These are phyloP conservation scores for Prunus persica DNA, from an alignment of 306 rosid genomes.

Conservation along the genomic window Prunus_persica_NCBIv2 NC_034014.1:16810001-16810500, in stretches of 20 bases:
- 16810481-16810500: constrained; percentile 88
- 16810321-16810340: background rate
- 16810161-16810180: background rate
- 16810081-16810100: background rate
- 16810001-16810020: background rate
- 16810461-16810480: constrained; percentile 73
- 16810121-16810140: background rate
- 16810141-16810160: background rate
- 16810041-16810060: background rate
- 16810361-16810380: background rate
- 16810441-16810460: constrained; percentile 74
- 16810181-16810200: background rate
- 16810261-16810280: background rate
- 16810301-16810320: background rate
- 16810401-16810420: background rate
- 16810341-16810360: background rate
- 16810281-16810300: background rate
- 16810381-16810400: background rate
- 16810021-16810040: background rate
- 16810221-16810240: background rate
- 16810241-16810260: background rate
- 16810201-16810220: background rate
- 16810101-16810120: background rate
- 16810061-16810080: background rate
- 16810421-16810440: constrained; percentile 65